Evolutionary conservation across 1,284 basidiomycete species (phyloP).

Genomic region (Ceratobasidium sp.): DNA sequence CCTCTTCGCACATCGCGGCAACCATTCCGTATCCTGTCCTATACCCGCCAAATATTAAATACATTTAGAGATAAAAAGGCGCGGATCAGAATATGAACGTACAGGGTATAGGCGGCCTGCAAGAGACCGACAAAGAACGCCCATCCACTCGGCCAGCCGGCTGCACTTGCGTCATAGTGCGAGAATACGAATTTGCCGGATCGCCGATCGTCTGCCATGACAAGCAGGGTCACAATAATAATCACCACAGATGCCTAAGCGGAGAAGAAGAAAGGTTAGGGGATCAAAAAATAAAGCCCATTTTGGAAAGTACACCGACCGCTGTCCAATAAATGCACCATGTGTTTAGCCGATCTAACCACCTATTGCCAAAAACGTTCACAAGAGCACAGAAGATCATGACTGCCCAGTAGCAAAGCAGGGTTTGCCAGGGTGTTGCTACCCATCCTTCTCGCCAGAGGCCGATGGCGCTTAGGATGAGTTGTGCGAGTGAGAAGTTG

Average conservation of each 20-base stretch:
- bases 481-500: conserved; percentile 59
- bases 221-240: conserved; percentile 58
- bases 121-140: conserved; percentile 58
- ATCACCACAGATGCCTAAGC: conserved; percentile 57
- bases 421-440: conserved; percentile 56
- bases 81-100: background rate
- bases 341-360: conserved; percentile 50
- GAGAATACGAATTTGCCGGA: conserved; percentile 54
- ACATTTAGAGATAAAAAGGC: background rate
- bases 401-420: conserved; percentile 57
- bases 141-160: conserved; percentile 54
- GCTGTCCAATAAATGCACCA: conserved; percentile 51
- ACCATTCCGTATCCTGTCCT: conserved; percentile 57
- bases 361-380: conserved; percentile 55
- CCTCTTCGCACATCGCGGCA: conserved; percentile 56
- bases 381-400: conserved; percentile 55
- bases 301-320: background rate
- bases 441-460: conserved; percentile 56
- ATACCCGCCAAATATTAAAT: conserved; percentile 47
- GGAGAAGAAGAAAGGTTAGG: conserved; percentile 54
- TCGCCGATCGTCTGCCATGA: conserved; percentile 54
- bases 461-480: conserved; percentile 59
- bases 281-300: background rate
- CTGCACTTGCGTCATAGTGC: conserved; percentile 54
- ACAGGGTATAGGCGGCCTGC: conserved; percentile 54